Conservation (phyloP, 768 basidiomycete genomes). For the Leccinellum albellum region DNA sequence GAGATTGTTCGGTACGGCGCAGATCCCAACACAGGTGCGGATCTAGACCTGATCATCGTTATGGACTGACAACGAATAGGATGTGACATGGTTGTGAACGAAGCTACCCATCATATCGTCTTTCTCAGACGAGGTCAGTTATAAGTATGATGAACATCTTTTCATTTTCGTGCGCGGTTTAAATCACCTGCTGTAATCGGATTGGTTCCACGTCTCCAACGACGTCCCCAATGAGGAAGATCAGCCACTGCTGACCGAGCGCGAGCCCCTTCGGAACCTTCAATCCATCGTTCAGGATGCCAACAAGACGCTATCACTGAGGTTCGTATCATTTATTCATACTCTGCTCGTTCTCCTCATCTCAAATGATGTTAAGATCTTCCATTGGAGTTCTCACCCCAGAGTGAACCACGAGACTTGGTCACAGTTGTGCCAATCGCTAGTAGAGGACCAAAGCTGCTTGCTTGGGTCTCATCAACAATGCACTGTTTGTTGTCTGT, state of each 20-base stretch:
- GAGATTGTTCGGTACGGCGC: conserved; percentile 83
- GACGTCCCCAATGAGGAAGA: conserved; percentile 84
- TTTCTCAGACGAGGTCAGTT: conserved; percentile 90
- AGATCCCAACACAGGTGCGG: conserved; percentile 81
- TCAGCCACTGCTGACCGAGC: conserved; percentile 79
- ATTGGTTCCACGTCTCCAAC: too few relatives aligned
- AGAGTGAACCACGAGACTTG: conserved; percentile 91
- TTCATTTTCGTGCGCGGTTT: background rate
- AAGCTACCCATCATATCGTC: conserved; percentile 76
- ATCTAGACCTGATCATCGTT: background rate
- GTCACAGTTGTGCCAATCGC: conserved; percentile 67
- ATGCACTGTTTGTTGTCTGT: conserved; percentile 90
- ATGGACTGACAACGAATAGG: conserved; percentile 36
- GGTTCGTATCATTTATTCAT: conserved; percentile 25
- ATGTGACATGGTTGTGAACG: conserved; percentile 78
- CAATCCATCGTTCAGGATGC: conserved; percentile 89
- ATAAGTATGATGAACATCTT: conserved; percentile 41
- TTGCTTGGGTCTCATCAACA: conserved; percentile 82
- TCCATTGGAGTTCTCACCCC: conserved; percentile 93
- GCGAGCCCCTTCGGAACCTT: conserved; percentile 84
- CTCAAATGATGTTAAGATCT: conserved; percentile 42
- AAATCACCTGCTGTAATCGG: conserved; percentile 34
- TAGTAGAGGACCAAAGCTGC: conserved; percentile 63
- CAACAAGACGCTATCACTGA: conserved; percentile 73
- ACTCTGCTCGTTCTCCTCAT: background rate